Base-by-base conservation (phyloP, 2,329 filamentous ascomycete genomes). In the Aspergillus caelatus region DNA sequence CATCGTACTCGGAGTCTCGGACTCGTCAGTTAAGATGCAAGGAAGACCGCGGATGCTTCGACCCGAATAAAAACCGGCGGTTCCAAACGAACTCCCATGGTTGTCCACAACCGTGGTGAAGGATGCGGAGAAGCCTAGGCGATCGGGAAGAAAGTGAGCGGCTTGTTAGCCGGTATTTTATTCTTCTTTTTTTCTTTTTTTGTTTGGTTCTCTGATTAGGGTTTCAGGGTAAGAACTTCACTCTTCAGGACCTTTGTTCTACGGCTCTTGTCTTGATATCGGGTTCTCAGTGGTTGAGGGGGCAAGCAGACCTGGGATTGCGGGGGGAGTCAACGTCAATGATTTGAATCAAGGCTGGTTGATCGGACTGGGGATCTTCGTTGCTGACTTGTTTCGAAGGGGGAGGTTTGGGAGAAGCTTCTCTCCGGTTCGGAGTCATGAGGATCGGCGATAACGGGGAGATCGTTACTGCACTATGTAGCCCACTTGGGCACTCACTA, bases 401-500 rank as follows among this genome's bases (percentile, higher is more conserved):
- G 26, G 39, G 32, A 11, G 36, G 36, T 34, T 30, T 53, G 57
- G 56, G 43, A 36, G 57, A 57, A 62, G 56, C 45, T 60, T 59
- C 54, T 56, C 62, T 62, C 39, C 2, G 60, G 60, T 48, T 62
- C 52, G 63, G 57, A 65, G 45, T 58, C 30, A 54, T 58, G 61
- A 55, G 54, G 45, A 55, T 63, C 61, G 41, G 45, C 30, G 46
- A 57, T 56, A 48, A 53, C 57, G 61, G 61, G 58, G 57, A 36
- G 52, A 36, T 55, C 26, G n/a, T 55, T 12, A 30, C 8, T 41
- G 19, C 9, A 39, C 8, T 14, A 14, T 34, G 45, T 26, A 48
- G 23, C 21, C 45, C 34, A 36, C 34, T 36, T 36, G 34, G 34
- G 34, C 14, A 19, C 14, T 28, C 23, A 14, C 23, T 8, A 12